phyloP scores from a whole-genome alignment of 805 yeast species.

The Lipomyces chichibuensis region DNA sequence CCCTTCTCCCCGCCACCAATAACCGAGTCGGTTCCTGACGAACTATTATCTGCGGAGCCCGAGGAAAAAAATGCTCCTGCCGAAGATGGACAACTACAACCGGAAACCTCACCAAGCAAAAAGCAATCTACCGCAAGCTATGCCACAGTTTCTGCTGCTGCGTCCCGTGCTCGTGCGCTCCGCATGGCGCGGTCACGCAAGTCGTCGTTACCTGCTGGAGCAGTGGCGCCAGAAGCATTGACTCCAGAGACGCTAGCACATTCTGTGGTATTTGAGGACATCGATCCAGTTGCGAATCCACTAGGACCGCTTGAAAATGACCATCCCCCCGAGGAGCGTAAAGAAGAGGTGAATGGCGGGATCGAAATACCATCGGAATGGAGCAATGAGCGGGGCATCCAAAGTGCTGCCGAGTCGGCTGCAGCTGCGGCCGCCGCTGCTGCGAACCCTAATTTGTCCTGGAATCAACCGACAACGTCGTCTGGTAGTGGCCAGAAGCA shows the following conservation, averaged over 20 bases:
- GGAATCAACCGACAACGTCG: constrained; percentile 9
- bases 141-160: constrained; percentile 29
- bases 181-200: constrained; percentile 33
- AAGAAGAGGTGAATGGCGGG: constrained; percentile 63
- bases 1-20: constrained; percentile 6
- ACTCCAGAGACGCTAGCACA: constrained; percentile 6
- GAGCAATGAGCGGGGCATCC: constrained; percentile 27
- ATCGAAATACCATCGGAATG: constrained; percentile 6
- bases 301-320: constrained; percentile 31
- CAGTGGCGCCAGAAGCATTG: constrained; percentile 10
- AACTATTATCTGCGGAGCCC: constrained; percentile 1
- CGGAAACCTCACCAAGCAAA: constrained; percentile 2
- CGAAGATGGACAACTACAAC: constrained; percentile 13
- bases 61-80: constrained; percentile 11
- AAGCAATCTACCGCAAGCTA: constrained; percentile 10
- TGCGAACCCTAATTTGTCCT: constrained; percentile 16
- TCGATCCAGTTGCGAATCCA: constrained; percentile 29
- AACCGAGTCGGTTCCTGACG: background rate
- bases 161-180: constrained; percentile 33
- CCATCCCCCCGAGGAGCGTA: background rate
- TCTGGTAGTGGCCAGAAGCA: constrained; percentile 6
- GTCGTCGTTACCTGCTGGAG: constrained; percentile 20
- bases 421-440: constrained; percentile 34
- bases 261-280: constrained; percentile 20
- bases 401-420: constrained; percentile 26